These are phyloP conservation scores for Capronia americana DNA, from an alignment of 2,329 filamentous ascomycete genomes.

Conservation along the genomic window DNA sequence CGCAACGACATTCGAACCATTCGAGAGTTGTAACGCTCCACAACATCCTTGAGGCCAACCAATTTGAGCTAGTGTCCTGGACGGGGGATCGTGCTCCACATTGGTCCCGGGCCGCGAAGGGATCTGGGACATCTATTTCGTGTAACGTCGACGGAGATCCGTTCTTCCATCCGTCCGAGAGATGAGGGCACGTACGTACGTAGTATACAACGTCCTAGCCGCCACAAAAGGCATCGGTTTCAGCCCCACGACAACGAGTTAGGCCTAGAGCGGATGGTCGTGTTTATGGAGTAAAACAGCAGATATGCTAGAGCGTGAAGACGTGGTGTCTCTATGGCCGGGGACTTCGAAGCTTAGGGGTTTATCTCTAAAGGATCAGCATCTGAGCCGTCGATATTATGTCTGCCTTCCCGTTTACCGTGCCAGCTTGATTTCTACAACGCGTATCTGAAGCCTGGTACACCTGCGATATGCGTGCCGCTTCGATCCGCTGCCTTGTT, in stretches of 20 bases:
- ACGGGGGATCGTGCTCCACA: too few species aligned
- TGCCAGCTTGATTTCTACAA: conserved; percentile 4
- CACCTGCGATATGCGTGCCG: conserved; percentile 17
- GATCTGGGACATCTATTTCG: too few species aligned
- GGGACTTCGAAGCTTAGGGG: background rate
- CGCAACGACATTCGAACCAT: too few species aligned
- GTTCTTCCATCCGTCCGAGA: too few species aligned
- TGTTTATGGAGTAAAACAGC: background rate
- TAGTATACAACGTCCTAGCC: background rate
- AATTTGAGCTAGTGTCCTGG: too few species aligned
- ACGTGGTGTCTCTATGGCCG: background rate
- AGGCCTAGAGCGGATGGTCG: background rate
- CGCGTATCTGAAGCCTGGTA: conserved; percentile 25
- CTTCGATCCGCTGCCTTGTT: conserved; percentile 24
- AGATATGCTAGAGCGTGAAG: background rate
- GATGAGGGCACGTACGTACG: background rate
- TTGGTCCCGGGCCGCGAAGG: too few species aligned
- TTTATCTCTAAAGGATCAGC: background rate
- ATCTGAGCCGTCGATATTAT: background rate
- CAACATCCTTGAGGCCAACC: too few species aligned
- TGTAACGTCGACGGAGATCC: too few species aligned
- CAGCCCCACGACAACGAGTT: background rate
- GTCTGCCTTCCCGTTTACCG: background rate
- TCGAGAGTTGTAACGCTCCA: too few species aligned
- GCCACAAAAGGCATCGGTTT: background rate